phyloP scores from a whole-genome alignment of 257 asterid species.

The Solanum raphanifolium region DNA sequence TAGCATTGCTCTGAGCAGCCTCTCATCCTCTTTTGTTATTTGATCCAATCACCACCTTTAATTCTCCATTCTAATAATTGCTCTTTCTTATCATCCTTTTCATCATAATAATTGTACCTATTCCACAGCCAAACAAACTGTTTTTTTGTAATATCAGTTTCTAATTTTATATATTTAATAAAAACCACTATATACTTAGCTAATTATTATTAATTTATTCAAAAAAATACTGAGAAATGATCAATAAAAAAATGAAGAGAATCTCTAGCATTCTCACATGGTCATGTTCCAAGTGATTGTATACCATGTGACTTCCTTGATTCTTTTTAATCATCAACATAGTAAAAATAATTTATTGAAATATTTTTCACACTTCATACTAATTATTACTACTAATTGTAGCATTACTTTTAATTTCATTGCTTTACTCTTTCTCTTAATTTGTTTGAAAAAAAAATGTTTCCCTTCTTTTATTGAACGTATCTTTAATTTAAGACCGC shows the following conservation, averaged over 20 bases:
- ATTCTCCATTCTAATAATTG: constrained; percentile 12
- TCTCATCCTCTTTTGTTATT: constrained; percentile 10
- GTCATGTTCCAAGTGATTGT: neutral
- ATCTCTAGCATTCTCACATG: neutral
- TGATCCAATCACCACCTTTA: neutral
- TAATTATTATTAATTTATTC: neutral
- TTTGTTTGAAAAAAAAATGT: neutral
- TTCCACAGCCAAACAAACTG: constrained; percentile 88
- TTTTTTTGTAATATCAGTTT: constrained; percentile 17
- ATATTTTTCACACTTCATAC: neutral
- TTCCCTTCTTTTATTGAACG: neutral
- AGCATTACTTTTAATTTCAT: neutral
- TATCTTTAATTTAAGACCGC: neutral
- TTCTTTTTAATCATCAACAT: neutral
- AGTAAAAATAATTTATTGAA: neutral
- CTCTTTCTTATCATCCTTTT: constrained; percentile 9
- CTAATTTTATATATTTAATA: neutral
- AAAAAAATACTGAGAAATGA: neutral
- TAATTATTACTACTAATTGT: neutral
- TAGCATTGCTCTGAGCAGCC: constrained; percentile 66
- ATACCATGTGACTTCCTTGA: neutral
- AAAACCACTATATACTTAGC: neutral
- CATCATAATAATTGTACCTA: constrained; percentile 23
- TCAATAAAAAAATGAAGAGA: neutral
- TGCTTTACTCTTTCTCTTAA: neutral